Evolutionary conservation across 2,329 filamentous ascomycete genomes (phyloP), one percentile per base, ranked within the genome.

Genomic region (Lachnellula arida): DNA sequence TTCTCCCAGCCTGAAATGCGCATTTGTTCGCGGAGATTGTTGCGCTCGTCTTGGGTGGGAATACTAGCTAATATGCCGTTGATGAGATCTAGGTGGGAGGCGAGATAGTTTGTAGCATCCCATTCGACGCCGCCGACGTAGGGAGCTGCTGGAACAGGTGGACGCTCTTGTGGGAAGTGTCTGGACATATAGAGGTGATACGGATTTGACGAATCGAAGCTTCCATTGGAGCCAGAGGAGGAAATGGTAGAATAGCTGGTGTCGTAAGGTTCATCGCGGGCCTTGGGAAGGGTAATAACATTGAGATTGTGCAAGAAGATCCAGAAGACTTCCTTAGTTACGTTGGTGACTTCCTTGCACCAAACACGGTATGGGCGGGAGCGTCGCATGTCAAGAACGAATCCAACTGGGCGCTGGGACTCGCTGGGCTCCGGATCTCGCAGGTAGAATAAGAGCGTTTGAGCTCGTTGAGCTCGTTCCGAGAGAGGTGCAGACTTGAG

Each of bases 261-360:
- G 32, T 60, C 61, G 54, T 68, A 25, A 34, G 71, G 67, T 5
- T 70, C 68, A 23, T 68, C 62, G 47, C 72, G 67, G 51, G 68
- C 59, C 54, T 51, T 58, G n/a, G 61, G 82, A 35, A 89, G 72
- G 22, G 90, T 81, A 39, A 97, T 81, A 46, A 97, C 86, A 66
- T 97, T 97, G 56, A 96, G 78, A 64, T 96, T 89, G 73, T 97
- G 93, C 53, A 97, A 79, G 75, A 97, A 99, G 70, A 97, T 97
- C 93, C 93, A 99, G 71, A 99, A 99, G 28, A 97, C 93, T 71
- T 99, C 93, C 72, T 97, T 97, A 43, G 92, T 96, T 48, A 97
- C 93, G 65, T 89, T 92, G 57, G 87, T 86, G 17, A 93, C 85
- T 73, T 99, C 94, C 72, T 92, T 94, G 74, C 87, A 91, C 93